Base-by-base conservation (phyloP, 2,329 filamentous ascomycete species). In the Cordyceps militaris region DNA sequence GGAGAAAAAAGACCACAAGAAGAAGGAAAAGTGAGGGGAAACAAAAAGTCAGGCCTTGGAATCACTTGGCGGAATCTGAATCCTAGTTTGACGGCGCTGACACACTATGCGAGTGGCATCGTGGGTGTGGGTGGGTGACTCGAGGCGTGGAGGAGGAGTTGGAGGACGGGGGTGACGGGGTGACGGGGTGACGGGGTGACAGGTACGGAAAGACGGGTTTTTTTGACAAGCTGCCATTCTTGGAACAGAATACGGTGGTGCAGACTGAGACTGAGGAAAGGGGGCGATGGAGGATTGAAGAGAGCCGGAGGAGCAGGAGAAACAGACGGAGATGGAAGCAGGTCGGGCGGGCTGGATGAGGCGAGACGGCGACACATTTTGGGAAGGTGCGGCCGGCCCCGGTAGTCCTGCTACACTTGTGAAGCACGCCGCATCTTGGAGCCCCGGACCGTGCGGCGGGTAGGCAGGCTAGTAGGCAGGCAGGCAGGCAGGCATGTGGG, bases 361-460 rank as follows among this genome's bases (percentile, higher is more conserved):
- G 32, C 48, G 48, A 26, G 48, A 50, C 48, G 32, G 30, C 21
- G 32, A 28, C 14, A 10, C 44, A 7, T 52, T 43, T 43, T 30
- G 26, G n/a, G 36, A n/a, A 42, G 16, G 14, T 42, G 42, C 38
- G 38, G 21, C 32, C 38, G 34, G 34, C 47, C 47, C 36, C 26
- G 36, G 26, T 43, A 36, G 38, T 50, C 40, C 55, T 57, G 55
- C 47, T 28, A 57, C 55, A 57, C 55, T 49, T 57, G 47, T 57
- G 46, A 57, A 11, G 55, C 55, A 51, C 55, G 55, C 47, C 47
- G 47, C 47, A 57, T n/a, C 47, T 26, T 30, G n/a, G 28, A 43
- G 26, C 9, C 6, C 48, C 48, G 38, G 38, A 21, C 32, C 44
- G 44, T 47, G 26, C 44, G 44, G 44, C 24, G 24, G 44, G 26